Evolutionary conservation across 306 rosid species (phyloP).

Genomic region (Mimosa pudica): DNA sequence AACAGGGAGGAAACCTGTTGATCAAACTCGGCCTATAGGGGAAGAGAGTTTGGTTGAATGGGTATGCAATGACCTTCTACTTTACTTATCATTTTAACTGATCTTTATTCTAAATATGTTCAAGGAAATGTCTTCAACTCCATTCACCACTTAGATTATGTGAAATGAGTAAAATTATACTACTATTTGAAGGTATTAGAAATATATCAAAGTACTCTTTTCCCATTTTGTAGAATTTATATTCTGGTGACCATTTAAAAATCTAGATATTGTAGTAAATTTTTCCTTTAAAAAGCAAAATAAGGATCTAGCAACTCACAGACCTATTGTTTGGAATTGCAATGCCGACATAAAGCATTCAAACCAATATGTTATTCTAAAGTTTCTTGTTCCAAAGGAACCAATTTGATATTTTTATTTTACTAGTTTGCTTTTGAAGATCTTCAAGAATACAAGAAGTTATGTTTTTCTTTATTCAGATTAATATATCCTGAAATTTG

Average conservation of each 20-base stretch:
- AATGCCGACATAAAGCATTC: neutral
- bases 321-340: neutral
- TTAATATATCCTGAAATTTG: conserved; percentile 8
- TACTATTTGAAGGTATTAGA: conserved; percentile 5
- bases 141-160: neutral
- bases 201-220: neutral
- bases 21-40: conserved; percentile 75
- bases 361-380: neutral
- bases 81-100: conserved; percentile 4
- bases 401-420: neutral
- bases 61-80: conserved; percentile 57
- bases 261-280: neutral
- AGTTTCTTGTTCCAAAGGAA: neutral
- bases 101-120: neutral
- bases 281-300: neutral
- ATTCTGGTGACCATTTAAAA: neutral
- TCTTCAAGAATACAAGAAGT: neutral
- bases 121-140: neutral
- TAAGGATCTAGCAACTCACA: conserved; percentile 3
- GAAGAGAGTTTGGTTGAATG: conserved; percentile 99
- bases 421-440: neutral
- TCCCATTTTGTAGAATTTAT: neutral
- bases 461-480: conserved; percentile 9
- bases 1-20: conserved; percentile 91
- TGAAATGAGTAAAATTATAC: neutral